Evolutionary conservation across 2,329 filamentous ascomycete species (phyloP), one percentile per base, ranked within the genome.

Genomic region (Plenodomus tracheiphilus): DNA sequence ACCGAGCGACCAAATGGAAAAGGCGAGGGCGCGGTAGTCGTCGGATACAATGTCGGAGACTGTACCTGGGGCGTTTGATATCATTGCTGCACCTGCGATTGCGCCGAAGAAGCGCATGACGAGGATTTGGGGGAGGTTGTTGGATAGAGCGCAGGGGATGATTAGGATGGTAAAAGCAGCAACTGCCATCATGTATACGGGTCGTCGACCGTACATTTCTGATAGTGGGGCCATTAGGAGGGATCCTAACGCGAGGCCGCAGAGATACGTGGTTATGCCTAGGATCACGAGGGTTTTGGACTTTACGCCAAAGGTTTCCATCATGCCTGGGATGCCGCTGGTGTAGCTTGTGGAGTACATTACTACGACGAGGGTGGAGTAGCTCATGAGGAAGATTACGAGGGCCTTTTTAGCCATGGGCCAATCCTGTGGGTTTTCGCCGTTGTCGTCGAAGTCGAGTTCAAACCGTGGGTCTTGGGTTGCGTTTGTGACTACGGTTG

Each of bases 21-120:
- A 90, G 36, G 87, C 87, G n/a, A 94, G 74, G 2, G 90, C 89
- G 15, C 92, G 85, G 62, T 88, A 85, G 41, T 95, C 85, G 39
- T 93, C 89, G 13, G 81, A 80, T n/a, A 89, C 85, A 41, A 96
- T 86, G 69, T 97, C 92, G 21, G 88, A 85, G 10, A 96, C 82
- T 7, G 86, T 90, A 2, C 91, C 92, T 0, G 91, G 90, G 1
- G 87, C 84, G 66, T 95, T 96, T 11, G 85, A 84, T 20, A 96
- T 85, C 83, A 95, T 88, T 36, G 88, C 89, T 5, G 89, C 83
- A 3, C 89, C 88, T 43, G 86, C 89, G 46, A 91, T 72, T 7
- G 86, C 87, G 22, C 85, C 86, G 55, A 94, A 83, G 69, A 91
- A 92, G 19, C 90, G 81, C 41, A 86, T 78, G 4, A 88, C 77